Evolutionary conservation across 2,329 filamentous ascomycete genomes (phyloP).

Genomic region (Pyrenophora tritici-repentis): DNA sequence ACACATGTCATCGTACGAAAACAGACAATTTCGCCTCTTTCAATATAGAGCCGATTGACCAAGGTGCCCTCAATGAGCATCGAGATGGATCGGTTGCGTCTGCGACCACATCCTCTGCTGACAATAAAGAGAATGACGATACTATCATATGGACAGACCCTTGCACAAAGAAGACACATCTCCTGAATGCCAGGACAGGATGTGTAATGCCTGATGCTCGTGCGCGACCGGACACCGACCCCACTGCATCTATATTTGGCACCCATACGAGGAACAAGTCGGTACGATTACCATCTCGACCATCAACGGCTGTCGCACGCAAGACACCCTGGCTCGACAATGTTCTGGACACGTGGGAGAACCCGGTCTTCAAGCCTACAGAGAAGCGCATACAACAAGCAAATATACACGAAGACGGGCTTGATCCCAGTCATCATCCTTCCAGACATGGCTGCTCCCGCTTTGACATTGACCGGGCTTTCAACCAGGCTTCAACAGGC

Average conservation of each 20-base stretch:
- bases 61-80: constrained; percentile 15
- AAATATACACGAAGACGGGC: constrained; percentile 26
- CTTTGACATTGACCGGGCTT: constrained; percentile 22
- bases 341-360: constrained; percentile 71
- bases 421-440: not conserved
- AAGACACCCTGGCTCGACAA: constrained; percentile 61
- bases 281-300: constrained; percentile 38
- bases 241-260: not conserved
- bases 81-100: not conserved
- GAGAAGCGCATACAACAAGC: constrained; percentile 52
- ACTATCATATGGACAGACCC: constrained; percentile 66
- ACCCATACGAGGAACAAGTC: constrained; percentile 33
- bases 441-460: constrained; percentile 15
- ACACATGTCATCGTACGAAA: not conserved
- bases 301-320: constrained; percentile 8
- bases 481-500: constrained; percentile 30
- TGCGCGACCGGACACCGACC: constrained; percentile 14
- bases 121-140: constrained; percentile 31
- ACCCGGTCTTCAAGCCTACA: constrained; percentile 70
- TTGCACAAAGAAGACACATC: constrained; percentile 56
- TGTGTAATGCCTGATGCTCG: constrained; percentile 36
- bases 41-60: constrained; percentile 14
- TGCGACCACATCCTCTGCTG: not conserved
- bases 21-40: constrained; percentile 10
- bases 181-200: constrained; percentile 63